Evolutionary conservation across 345 rosid species (phyloP).

Genomic region (Moricandia moricandioides): DNA sequence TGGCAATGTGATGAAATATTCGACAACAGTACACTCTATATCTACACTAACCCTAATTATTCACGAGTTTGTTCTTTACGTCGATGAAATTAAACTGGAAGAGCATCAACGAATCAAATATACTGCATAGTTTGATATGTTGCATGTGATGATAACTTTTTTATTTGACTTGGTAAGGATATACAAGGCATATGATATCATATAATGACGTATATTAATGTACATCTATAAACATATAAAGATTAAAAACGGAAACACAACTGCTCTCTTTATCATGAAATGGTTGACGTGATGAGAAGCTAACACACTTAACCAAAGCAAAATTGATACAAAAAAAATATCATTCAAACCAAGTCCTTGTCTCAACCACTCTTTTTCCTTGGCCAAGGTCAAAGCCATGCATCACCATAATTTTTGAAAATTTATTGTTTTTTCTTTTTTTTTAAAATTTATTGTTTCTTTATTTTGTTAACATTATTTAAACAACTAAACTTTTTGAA

Average conservation of each 20-base stretch:
- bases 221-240: neutral
- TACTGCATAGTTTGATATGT: neutral
- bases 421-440: neutral
- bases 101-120: constrained; percentile 9
- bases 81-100: neutral
- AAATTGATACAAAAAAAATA: neutral
- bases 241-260: constrained; percentile 30
- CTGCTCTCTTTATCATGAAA: constrained; percentile 35
- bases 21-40: neutral
- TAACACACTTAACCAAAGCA: constrained; percentile 29
- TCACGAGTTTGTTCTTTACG: neutral
- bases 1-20: neutral
- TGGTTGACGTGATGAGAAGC: constrained; percentile 37
- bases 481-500: constrained; percentile 6
- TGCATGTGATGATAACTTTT: neutral
- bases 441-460: neutral
- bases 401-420: constrained; percentile 9
- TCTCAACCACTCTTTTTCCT: constrained; percentile 35
- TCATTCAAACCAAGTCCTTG: constrained; percentile 31
- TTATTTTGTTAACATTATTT: neutral
- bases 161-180: constrained; percentile 12
- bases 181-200: neutral
- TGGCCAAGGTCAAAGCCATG: constrained; percentile 38
- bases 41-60: neutral
- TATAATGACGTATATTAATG: neutral